Evolutionary conservation across 352 stramenopile genomes (phyloP).

Genomic region (Pythium rishiriense): DNA sequence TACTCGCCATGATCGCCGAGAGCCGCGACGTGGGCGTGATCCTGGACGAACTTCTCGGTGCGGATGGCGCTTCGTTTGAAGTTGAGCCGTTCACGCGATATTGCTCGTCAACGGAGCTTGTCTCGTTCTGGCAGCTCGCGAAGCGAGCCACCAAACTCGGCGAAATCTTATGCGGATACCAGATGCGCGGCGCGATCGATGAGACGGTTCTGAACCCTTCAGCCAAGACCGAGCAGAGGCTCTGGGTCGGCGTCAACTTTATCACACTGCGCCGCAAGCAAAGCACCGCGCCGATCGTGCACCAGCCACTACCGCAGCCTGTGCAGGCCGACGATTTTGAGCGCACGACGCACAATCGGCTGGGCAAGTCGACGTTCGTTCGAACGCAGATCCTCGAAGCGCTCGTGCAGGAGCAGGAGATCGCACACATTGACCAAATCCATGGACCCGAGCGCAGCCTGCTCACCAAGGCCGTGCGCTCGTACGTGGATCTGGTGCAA

Average conservation of each 20-base stretch:
- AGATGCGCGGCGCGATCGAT: constrained; percentile 41
- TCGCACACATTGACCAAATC: constrained; percentile 35
- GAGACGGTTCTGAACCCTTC: constrained; percentile 77
- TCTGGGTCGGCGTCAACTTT: constrained; percentile 63
- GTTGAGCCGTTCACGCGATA: constrained; percentile 65
- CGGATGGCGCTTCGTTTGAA: constrained; percentile 71
- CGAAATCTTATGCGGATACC: constrained; percentile 83
- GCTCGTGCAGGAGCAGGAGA: constrained; percentile 51
- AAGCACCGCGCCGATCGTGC: constrained; percentile 19
- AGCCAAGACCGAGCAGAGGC: constrained; percentile 42
- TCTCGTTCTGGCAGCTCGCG: constrained; percentile 83
- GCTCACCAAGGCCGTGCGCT: constrained; percentile 36
- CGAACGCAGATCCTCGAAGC: constrained; percentile 53
- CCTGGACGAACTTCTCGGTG: constrained; percentile 74
- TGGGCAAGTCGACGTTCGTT: constrained; percentile 50
- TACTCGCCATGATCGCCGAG: constrained; percentile 88
- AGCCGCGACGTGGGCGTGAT: constrained; percentile 81
- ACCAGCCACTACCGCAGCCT: constrained; percentile 24
- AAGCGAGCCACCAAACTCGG: constrained; percentile 53
- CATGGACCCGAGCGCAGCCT: constrained; percentile 31
- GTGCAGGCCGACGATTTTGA: constrained; percentile 52
- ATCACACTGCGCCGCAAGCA: constrained; percentile 60
- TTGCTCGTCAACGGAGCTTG: constrained; percentile 43
- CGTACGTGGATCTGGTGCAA: constrained; percentile 36
- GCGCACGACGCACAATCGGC: constrained; percentile 44